Conservation (phyloP, 1,139 yeast species). For the Arxiozyma heterogenica region DNA sequence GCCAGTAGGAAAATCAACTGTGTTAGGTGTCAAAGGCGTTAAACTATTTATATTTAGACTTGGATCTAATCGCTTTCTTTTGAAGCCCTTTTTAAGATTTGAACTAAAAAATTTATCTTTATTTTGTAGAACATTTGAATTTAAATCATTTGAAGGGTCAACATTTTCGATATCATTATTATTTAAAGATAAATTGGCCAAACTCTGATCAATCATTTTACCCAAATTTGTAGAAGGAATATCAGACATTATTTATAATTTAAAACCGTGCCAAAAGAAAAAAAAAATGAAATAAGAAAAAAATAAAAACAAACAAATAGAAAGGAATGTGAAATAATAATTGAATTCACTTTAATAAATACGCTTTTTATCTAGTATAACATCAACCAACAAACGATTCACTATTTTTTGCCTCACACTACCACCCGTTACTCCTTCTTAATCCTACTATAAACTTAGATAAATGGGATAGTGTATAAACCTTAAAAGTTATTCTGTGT, state of each 20-base stretch:
- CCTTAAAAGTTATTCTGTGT: too few species aligned
- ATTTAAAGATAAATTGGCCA: slow-evolving; percentile 6
- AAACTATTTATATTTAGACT: background rate
- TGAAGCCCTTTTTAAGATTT: slow-evolving; percentile 21
- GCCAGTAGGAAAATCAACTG: background rate
- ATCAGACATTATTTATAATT: background rate
- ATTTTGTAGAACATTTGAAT: slow-evolving; percentile 17
- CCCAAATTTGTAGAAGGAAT: background rate
- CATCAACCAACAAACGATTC: too few species aligned
- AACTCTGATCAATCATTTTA: slow-evolving; percentile 2
- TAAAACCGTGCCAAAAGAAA: too few species aligned
- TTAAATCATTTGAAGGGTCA: slow-evolving; percentile 9
- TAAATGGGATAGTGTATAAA: too few species aligned
- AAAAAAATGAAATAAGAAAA: too few species aligned
- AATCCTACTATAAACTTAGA: too few species aligned
- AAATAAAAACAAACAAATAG: too few species aligned
- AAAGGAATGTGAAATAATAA: too few species aligned
- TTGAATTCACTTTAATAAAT: too few species aligned
- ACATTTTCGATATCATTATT: background rate
- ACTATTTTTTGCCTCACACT: too few species aligned
- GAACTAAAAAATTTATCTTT: slow-evolving; percentile 22
- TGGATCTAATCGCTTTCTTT: slow-evolving; percentile 18
- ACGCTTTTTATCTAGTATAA: too few species aligned
- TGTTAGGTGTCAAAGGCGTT: slow-evolving; percentile 2
- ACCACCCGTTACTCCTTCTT: too few species aligned